A percentile compares a stretch with the other conserved stretches of the same genome.
These are phyloP conservation scores for Peniophora sp. DNA, from an alignment of 1,284 basidiomycete genomes.

Conservation along the genomic window DNA sequence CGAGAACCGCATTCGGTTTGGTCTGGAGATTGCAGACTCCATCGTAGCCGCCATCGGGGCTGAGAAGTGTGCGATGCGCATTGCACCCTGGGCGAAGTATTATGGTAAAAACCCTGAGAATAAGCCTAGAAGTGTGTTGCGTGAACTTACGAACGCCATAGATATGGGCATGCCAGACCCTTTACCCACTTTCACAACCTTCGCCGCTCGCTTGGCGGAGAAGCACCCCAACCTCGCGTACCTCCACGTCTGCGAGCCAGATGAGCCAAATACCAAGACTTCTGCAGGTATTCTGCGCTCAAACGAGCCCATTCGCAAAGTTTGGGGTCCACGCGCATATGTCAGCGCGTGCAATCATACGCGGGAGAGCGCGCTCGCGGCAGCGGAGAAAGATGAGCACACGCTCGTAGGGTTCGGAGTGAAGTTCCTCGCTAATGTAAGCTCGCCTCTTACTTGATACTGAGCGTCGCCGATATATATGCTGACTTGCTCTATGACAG, in stretches of 20 bases:
- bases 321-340: conserved; percentile 14
- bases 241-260: conserved; percentile 38
- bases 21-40: conserved; percentile 35
- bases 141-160: conserved; percentile 8
- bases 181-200: conserved; percentile 31
- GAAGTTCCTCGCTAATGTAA: conserved; percentile 7
- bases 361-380: conserved; percentile 5
- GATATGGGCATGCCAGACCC: conserved; percentile 42
- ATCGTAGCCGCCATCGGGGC: conserved; percentile 28
- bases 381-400: conserved; percentile 6
- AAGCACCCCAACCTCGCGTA: conserved; percentile 43
- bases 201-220: conserved; percentile 26
- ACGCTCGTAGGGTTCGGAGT: conserved; percentile 10
- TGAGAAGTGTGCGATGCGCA: conserved; percentile 37
- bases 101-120: conserved; percentile 22
- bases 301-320: conserved; percentile 9
- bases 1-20: conserved; percentile 35
- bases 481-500: conserved; percentile 11
- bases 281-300: neutral
- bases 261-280: conserved; percentile 12
- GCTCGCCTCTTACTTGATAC: conserved; percentile 28
- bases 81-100: conserved; percentile 42
- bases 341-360: conserved; percentile 25
- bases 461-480: neutral
- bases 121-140: neutral